Evolutionary conservation across 1,139 yeast genomes (phyloP).

Genomic region (Ashbya aceris): DNA sequence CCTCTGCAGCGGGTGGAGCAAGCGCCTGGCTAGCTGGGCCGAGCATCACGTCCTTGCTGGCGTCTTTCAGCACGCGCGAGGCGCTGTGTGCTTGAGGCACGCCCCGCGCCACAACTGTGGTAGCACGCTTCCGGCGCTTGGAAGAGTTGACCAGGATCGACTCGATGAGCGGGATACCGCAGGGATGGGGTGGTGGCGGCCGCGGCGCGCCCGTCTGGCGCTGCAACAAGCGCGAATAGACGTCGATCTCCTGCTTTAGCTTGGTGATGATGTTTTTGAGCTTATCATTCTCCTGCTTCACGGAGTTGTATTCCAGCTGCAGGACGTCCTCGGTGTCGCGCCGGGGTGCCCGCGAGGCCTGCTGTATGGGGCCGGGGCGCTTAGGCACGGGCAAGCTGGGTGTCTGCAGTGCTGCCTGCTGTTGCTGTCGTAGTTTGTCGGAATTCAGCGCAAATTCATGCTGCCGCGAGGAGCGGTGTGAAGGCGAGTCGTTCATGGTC

Average conservation of each 20-base stretch:
- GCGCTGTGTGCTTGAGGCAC: neutral
- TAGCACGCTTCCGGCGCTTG: slow-evolving; percentile 12
- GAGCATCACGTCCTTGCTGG: slow-evolving; percentile 11
- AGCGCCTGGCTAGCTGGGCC: slow-evolving; percentile 6
- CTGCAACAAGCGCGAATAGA: slow-evolving; percentile 17
- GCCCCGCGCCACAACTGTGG: neutral
- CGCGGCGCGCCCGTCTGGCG: slow-evolving; percentile 2
- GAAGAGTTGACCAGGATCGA: slow-evolving; percentile 13
- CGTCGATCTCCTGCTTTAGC: slow-evolving; percentile 28
- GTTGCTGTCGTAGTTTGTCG: slow-evolving; percentile 2
- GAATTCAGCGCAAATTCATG: neutral
- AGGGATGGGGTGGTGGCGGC: slow-evolving; percentile 7
- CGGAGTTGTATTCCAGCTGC: slow-evolving; percentile 17
- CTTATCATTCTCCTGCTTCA: slow-evolving; percentile 21
- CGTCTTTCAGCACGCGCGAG: slow-evolving; percentile 1
- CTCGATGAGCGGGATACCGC: slow-evolving; percentile 8
- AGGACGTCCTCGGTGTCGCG: slow-evolving; percentile 5
- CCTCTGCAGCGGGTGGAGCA: slow-evolving; percentile 6
- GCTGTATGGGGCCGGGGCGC: neutral
- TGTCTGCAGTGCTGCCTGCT: neutral
- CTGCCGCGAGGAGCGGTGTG: neutral
- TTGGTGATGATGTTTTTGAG: slow-evolving; percentile 21
- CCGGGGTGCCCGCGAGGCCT: neutral
- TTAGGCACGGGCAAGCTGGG: too few species aligned
- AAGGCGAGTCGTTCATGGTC: too few species aligned